Conservation (phyloP, 2,329 filamentous ascomycete genomes). For the Diplodia sapinea region DNA sequence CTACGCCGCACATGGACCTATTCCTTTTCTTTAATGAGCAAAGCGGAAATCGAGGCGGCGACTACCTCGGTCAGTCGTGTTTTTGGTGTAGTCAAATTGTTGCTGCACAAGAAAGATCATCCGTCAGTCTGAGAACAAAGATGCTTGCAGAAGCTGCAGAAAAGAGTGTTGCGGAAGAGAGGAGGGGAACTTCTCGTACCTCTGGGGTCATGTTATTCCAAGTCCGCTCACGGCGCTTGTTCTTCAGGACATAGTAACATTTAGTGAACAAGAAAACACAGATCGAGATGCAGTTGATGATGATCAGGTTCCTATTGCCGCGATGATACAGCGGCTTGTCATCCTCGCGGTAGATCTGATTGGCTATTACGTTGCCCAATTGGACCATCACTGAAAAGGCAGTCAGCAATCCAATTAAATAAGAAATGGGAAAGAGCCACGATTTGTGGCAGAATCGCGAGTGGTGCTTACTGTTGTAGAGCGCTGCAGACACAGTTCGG, state of each 20-base stretch:
- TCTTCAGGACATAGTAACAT: constrained; percentile 50
- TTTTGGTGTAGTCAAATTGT: constrained; percentile 40
- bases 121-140: background rate
- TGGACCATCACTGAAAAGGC: constrained; percentile 52
- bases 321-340: constrained; percentile 54
- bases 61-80: constrained; percentile 41
- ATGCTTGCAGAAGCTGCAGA: background rate
- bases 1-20: background rate
- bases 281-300: constrained; percentile 43
- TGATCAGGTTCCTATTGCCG: constrained; percentile 48
- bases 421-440: no score
- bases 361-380: constrained; percentile 53
- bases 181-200: background rate
- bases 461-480: constrained; percentile 42
- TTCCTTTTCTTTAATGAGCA: constrained; percentile 35
- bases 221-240: constrained; percentile 42
- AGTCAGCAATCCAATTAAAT: background rate
- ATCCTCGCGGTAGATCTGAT: constrained; percentile 57
- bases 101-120: constrained; percentile 33
- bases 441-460: background rate
- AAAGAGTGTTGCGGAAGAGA: background rate
- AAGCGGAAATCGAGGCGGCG: constrained; percentile 44
- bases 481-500: constrained; percentile 48
- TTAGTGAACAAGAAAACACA: constrained; percentile 47
- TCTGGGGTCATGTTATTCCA: constrained; percentile 40